Evolutionary conservation across 2,329 filamentous ascomycete genomes (phyloP).

Genomic region (Arthrobotrys iridis): DNA sequence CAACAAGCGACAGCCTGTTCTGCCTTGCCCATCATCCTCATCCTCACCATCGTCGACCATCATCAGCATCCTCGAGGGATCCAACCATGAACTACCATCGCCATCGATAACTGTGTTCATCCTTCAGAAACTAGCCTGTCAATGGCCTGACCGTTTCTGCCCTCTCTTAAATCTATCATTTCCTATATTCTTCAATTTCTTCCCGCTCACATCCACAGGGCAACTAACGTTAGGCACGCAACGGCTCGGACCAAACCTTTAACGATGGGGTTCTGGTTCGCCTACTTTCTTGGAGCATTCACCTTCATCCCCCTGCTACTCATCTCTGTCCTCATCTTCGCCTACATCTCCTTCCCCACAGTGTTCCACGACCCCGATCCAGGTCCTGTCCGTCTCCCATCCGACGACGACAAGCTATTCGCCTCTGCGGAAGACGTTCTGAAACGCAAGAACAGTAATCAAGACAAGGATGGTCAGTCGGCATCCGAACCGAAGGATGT

Average conservation of each 20-base stretch:
- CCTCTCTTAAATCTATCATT: background rate
- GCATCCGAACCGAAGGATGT: constrained; percentile 67
- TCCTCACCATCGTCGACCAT: constrained; percentile 14
- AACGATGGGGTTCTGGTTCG: constrained; percentile 69
- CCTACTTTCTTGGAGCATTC: constrained; percentile 86
- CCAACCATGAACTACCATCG: constrained; percentile 12
- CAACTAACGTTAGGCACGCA: constrained; percentile 9
- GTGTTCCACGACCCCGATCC: constrained; percentile 61
- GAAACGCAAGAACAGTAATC: constrained; percentile 66
- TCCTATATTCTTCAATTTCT: background rate
- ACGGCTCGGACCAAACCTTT: constrained; percentile 6
- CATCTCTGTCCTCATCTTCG: constrained; percentile 70
- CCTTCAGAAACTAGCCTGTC: constrained; percentile 4
- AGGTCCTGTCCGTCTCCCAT: constrained; percentile 63
- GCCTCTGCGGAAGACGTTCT: constrained; percentile 68
- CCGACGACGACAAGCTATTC: constrained; percentile 73
- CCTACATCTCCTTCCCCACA: constrained; percentile 73
- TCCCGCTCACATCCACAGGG: constrained; percentile 1
- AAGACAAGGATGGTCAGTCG: constrained; percentile 2
- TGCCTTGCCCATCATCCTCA: background rate
- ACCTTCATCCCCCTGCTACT: constrained; percentile 84
- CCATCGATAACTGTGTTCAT: background rate
- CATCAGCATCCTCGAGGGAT: background rate
- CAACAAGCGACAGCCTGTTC: constrained; percentile 26
- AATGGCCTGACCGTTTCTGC: constrained; percentile 20